Percentiles rank a stretch among this genome's conserved stretches.
phyloP scores from a whole-genome alignment of 306 rosid species.

The Prunus dulcis region DNA sequence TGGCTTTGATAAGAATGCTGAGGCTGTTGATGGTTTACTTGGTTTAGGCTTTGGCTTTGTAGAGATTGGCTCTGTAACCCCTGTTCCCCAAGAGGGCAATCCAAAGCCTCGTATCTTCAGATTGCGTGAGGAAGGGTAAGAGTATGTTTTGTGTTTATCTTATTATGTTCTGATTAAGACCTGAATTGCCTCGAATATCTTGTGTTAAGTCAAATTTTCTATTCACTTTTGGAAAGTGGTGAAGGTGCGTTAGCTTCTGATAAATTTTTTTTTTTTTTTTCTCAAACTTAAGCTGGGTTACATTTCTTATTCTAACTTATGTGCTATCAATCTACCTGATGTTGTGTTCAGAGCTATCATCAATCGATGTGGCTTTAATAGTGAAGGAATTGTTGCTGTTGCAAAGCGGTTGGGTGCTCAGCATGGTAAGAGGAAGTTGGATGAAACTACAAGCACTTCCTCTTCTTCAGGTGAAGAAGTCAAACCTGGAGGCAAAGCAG shows the following conservation, averaged over 20 bases:
- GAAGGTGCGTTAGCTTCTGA: conserved; percentile 14
- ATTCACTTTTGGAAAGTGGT: conserved; percentile 6
- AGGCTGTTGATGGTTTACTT: conserved; percentile 91
- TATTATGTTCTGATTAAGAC: conserved; percentile 19
- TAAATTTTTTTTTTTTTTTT: background rate
- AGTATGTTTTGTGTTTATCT: conserved; percentile 8
- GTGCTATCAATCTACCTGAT: conserved; percentile 19
- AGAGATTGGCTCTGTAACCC: conserved; percentile 97
- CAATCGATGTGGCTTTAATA: conserved; percentile 93
- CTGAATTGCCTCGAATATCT: background rate
- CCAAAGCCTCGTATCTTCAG: conserved; percentile 93
- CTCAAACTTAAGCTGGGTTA: background rate
- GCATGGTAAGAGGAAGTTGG: conserved; percentile 92
- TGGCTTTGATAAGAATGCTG: conserved; percentile 96
- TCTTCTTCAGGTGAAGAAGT: conserved; percentile 60
- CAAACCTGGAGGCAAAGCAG: conserved; percentile 91
- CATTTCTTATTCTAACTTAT: conserved; percentile 10
- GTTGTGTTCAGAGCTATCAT: conserved; percentile 72
- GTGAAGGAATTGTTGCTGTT: conserved; percentile 95
- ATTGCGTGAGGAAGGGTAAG: conserved; percentile 71
- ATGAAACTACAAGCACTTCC: conserved; percentile 51
- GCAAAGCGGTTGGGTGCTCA: conserved; percentile 92
- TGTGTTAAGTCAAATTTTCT: conserved; percentile 3
- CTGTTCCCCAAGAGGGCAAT: conserved; percentile 93
- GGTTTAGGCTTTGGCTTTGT: conserved; percentile 91